Evolutionary conservation across 2,329 filamentous ascomycete species (phyloP), one percentile per base, ranked within the genome.

Genomic region (Xylaria sp.): DNA sequence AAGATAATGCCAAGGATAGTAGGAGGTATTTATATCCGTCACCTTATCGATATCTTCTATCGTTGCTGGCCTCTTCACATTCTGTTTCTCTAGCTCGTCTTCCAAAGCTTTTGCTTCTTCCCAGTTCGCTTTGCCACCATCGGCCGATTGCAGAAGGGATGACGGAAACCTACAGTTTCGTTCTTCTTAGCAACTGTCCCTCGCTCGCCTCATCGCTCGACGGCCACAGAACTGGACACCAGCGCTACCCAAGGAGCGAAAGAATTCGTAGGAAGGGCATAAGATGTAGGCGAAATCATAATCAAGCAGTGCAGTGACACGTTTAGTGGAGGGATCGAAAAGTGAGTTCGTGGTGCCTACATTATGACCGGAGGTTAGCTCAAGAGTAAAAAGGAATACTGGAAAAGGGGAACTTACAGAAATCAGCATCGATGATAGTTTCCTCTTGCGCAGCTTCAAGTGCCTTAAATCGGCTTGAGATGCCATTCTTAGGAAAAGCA

Each of bases 271-370:
- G 1, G 31, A 49, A 4, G 49, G 62, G 50, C 56, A 31, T n/a
- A 39, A 3, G 22, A 60, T 60, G 39, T 38, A 49, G 1, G 56
- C 27, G 20, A 65, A 60, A 20, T 65, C 62, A 25, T 59, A 60
- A 20, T 65, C 62, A 20, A 61, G 20, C 38, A 65, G 49, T n/a
- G 56, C 55, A 15, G 56, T 65, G 25, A 65, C 55, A 42, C 56
- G 49, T 17, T 5, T 20, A 45, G 39, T 15, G 55, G 7, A 29
- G 39, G 63, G 56, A 4, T 56, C 50, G 33, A 55, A 65, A 5
- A 61, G 56, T 13, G 55, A 7, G 31, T 65, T 61, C 20, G 61
- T 47, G 7, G 63, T 49, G 22, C 55, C 62, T 65, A 39, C 36
- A 39, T 10, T 6, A 6, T 11, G 36, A 10, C 3, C 5, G 13